These are phyloP conservation scores for Allium cepa DNA, from an alignment of 106 monocot genomes.

Conservation along the genomic window DNA sequence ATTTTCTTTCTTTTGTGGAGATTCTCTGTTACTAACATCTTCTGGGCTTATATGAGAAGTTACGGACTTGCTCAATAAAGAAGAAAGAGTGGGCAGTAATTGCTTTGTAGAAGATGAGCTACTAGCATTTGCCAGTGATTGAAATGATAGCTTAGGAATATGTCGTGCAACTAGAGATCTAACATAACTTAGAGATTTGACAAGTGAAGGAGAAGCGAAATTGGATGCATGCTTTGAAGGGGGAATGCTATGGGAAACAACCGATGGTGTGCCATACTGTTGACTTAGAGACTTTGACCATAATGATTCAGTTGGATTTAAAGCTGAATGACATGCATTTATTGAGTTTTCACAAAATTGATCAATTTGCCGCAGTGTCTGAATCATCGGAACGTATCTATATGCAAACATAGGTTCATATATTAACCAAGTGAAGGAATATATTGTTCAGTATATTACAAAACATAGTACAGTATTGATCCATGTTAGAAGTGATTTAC, in stretches of 20 bases:
- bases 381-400: conserved; percentile 82
- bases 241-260: conserved; percentile 16
- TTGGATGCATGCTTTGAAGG: conserved; percentile 25
- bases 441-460: not conserved
- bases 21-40: conserved; percentile 31
- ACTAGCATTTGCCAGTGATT: conserved; percentile 41
- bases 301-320: conserved; percentile 31
- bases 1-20: conserved; percentile 39
- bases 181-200: conserved; percentile 91
- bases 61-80: conserved; percentile 61
- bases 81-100: conserved; percentile 60
- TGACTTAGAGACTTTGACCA: conserved; percentile 30
- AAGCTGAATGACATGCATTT: conserved; percentile 46
- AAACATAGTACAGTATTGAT: too few relatives aligned
- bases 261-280: conserved; percentile 20
- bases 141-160: conserved; percentile 79
- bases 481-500: not conserved
- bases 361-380: conserved; percentile 83
- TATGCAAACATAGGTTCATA: conserved; percentile 11
- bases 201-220: conserved; percentile 69
- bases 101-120: conserved; percentile 43
- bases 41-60: conserved; percentile 56
- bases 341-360: conserved; percentile 70
- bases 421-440: not conserved
- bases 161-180: conserved; percentile 83